Evolutionary conservation across 345 rosid genomes (phyloP).

Genomic region (Aegle marmelos): DNA sequence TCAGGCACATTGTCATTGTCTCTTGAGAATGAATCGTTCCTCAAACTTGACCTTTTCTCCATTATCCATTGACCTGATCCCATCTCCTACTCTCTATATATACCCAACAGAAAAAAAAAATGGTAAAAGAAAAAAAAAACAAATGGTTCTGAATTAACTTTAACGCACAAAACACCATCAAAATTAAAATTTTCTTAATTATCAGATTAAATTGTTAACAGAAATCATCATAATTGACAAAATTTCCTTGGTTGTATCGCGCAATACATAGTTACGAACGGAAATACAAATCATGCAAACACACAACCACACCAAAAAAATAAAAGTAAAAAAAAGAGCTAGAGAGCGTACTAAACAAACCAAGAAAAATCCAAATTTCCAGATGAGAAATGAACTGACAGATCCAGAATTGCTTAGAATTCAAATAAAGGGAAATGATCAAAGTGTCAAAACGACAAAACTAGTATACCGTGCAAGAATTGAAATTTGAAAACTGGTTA

Average conservation of each 20-base stretch:
- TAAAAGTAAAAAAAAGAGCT: too few relatives aligned
- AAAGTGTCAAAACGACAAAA: neutral
- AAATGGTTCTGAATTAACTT: neutral
- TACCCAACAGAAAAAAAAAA: neutral
- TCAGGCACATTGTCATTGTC: constrained; percentile 48
- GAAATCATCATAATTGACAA: neutral
- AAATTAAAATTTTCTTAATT: too few relatives aligned
- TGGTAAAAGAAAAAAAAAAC: neutral
- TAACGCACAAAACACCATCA: neutral
- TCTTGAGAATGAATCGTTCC: constrained; percentile 42
- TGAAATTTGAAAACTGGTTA: neutral
- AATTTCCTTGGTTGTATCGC: neutral
- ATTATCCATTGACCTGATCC: constrained; percentile 59
- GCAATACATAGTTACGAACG: too few relatives aligned
- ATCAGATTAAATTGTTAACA: neutral
- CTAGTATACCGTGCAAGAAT: neutral
- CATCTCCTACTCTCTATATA: constrained; percentile 23
- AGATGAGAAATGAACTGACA: neutral
- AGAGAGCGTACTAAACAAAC: neutral
- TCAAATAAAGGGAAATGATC: neutral
- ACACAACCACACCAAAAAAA: too few relatives aligned
- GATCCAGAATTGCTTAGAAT: constrained; percentile 17
- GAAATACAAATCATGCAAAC: neutral
- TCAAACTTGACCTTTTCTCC: constrained; percentile 57
- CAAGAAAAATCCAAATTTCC: constrained; percentile 1